Base-by-base conservation (phyloP, 1,284 basidiomycete genomes). In the Ganoderma boninense region DNA sequence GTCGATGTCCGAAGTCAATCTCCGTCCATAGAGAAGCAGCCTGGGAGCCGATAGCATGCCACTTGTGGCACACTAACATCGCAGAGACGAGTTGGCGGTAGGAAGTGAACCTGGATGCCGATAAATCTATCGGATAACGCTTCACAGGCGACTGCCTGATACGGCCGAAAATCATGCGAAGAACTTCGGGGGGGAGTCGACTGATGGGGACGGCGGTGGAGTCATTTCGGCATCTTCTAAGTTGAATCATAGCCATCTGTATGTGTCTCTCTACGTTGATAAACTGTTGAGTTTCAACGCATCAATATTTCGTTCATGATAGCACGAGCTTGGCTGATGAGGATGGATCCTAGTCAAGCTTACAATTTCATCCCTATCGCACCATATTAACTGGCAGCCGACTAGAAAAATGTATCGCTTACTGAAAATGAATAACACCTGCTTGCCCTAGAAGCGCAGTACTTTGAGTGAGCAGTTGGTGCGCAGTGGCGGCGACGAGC, bases 21-120 rank as follows among this genome's bases (percentile, higher is more conserved):
- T 35, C 32, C 32, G 32, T 59, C 54, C 54, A 56, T 32, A 56
- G 16, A 26, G 23, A 56, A 32, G 54, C 23, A 32, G 54, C 23
- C 54, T 32, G 26, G 11, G 54, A 56, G 14, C n/a, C 54, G 54
- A 56, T 32, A 0, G 23, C 10, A 23, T 56, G 54, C 54, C 54
- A 56, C 54, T 56, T 56, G 54, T 32, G 14, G 54, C 54, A 56
- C 13, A 56, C 54, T 14, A 56, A 23, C 54, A 56, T 56, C 14
- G 54, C 54, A 1, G 26, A 4, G 54, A 32, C 16, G 16, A 56
- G 54, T 13, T 26, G 54, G 6, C 14, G n/a, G 54, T 32, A 56
- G 10, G 13, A 20, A 23, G 18, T 20, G 46, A 49, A 49, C 11
- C 46, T 49, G 20, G 46, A 49, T 11, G n/a, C 20, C n/a, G 8